These are phyloP conservation scores for Arthromyces matolae DNA, from an alignment of 768 basidiomycete genomes.

Conservation along the genomic window DNA sequence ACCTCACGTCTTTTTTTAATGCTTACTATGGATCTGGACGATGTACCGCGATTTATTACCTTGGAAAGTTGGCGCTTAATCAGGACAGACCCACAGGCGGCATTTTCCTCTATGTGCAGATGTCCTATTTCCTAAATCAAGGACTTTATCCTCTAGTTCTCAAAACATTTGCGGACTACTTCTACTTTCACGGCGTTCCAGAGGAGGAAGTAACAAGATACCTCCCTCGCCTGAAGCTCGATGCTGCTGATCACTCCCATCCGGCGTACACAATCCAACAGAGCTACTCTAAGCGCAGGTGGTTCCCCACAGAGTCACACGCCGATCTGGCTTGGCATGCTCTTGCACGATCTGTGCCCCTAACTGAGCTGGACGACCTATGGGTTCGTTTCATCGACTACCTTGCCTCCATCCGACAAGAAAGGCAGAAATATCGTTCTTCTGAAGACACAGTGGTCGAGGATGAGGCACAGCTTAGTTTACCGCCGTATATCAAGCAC, in stretches of 20 bases:
- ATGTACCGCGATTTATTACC: slow-evolving; percentile 27
- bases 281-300: slow-evolving; percentile 20
- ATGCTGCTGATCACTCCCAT: background rate
- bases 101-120: slow-evolving; percentile 38
- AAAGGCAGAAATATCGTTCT: too few relatives aligned
- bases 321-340: slow-evolving; percentile 39
- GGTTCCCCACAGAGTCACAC: slow-evolving; percentile 33
- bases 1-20: slow-evolving; percentile 33
- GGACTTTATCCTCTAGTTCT: slow-evolving; percentile 31
- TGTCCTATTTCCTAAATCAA: slow-evolving; percentile 36
- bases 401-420: background rate
- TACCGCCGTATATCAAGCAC: slow-evolving; percentile 27
- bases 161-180: slow-evolving; percentile 46
- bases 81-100: slow-evolving; percentile 17
- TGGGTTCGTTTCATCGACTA: slow-evolving; percentile 37
- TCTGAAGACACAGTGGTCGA: slow-evolving; percentile 6
- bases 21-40: slow-evolving; percentile 32
- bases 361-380: slow-evolving; percentile 28
- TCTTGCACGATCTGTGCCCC: slow-evolving; percentile 24
- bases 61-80: slow-evolving; percentile 30
- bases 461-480: slow-evolving; percentile 22
- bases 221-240: slow-evolving; percentile 5
- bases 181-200: slow-evolving; percentile 53
- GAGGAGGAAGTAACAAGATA: slow-evolving; percentile 26
- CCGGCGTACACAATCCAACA: slow-evolving; percentile 2